Conservation (phyloP, 2,329 filamentous ascomycete genomes). For the Neonectria punicea region DNA sequence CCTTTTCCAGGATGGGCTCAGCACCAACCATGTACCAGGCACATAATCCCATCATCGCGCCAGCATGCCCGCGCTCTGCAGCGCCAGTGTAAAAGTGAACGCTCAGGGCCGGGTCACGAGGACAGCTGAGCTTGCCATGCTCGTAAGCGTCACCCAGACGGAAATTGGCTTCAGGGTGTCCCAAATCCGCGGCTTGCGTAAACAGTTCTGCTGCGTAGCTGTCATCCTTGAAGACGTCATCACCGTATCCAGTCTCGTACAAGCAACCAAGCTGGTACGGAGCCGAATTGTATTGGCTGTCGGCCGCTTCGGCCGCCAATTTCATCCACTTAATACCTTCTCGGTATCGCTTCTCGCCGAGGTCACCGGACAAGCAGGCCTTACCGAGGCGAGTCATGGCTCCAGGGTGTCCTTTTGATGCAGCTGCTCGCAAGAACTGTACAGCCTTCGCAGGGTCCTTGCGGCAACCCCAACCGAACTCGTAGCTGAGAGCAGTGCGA, state of each 20-base stretch:
- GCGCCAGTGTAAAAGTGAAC: conserved; percentile 98
- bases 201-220: conserved; percentile 93
- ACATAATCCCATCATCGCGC: conserved; percentile 97
- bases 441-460: conserved; percentile 92
- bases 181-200: conserved; percentile 92
- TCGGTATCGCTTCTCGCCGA: conserved; percentile 86
- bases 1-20: conserved; percentile 89
- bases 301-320: conserved; percentile 88
- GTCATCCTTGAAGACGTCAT: conserved; percentile 92
- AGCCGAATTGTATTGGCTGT: conserved; percentile 90
- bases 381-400: conserved; percentile 93
- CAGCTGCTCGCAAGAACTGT: conserved; percentile 90
- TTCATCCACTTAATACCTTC: conserved; percentile 98
- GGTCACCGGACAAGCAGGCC: conserved; percentile 88
- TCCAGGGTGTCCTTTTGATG: conserved; percentile 93
- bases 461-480: conserved; percentile 96
- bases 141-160: conserved; percentile 97
- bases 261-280: conserved; percentile 90
- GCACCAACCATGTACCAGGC: conserved; percentile 99
- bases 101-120: conserved; percentile 89
- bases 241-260: conserved; percentile 93
- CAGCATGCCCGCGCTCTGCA: conserved; percentile 83
- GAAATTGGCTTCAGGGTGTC: conserved; percentile 86
- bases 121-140: conserved; percentile 87
- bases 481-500: conserved; percentile 92